Evolutionary conservation across 1,139 yeast genomes (phyloP).

Genomic region (Pichia terricola): DNA sequence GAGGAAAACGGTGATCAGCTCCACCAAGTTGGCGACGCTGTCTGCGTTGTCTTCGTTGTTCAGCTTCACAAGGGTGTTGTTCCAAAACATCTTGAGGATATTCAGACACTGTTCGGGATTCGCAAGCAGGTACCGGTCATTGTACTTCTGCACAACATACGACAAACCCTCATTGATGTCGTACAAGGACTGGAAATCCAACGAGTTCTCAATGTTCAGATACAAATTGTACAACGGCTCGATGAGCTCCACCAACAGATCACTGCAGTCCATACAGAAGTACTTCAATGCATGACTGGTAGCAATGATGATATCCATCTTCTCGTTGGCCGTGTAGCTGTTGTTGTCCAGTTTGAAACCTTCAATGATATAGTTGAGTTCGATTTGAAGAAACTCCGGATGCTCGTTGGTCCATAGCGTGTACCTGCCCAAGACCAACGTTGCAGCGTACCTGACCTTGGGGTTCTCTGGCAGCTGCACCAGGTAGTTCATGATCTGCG

Average conservation of each 20-base stretch:
- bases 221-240: constrained; percentile 74
- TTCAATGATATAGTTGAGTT: constrained; percentile 71
- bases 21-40: constrained; percentile 64
- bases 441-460: constrained; percentile 84
- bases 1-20: constrained; percentile 62
- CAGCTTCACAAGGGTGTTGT: constrained; percentile 53
- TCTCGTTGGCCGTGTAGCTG: constrained; percentile 8
- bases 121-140: constrained; percentile 21
- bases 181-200: constrained; percentile 63
- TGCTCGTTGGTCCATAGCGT: constrained; percentile 91
- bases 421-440: constrained; percentile 85
- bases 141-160: constrained; percentile 59
- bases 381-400: constrained; percentile 73
- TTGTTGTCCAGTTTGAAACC: constrained; percentile 41
- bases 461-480: constrained; percentile 76
- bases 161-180: constrained; percentile 89
- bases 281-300: constrained; percentile 92
- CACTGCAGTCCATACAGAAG: constrained; percentile 86
- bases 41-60: constrained; percentile 25
- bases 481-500: constrained; percentile 65
- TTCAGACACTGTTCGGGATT: constrained; percentile 30
- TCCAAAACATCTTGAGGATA: constrained; percentile 51
- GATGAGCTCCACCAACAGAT: constrained; percentile 53
- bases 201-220: constrained; percentile 42
- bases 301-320: constrained; percentile 59